These are phyloP conservation scores for Eryngium alpinum DNA, from an alignment of 140 eudicot species.

Conservation along the genomic window DNA sequence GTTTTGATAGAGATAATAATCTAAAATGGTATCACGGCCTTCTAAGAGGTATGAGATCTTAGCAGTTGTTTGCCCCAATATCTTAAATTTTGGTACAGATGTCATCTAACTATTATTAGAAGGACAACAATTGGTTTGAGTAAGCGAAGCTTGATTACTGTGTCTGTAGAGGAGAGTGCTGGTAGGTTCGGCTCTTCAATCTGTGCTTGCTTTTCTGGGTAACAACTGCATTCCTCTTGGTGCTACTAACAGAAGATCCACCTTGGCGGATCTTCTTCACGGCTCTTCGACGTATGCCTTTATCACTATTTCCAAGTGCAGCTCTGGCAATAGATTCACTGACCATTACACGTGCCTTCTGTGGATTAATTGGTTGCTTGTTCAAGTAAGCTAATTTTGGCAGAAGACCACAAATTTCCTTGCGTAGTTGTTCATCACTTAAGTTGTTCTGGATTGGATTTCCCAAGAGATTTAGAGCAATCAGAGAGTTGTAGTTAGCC, in stretches of 20 bases:
- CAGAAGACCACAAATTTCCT: constrained; percentile 65
- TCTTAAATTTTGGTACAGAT: too few relatives aligned
- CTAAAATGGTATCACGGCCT: too few relatives aligned
- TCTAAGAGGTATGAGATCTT: too few relatives aligned
- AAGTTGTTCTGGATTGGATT: constrained; percentile 76
- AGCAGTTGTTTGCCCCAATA: too few relatives aligned
- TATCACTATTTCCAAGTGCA: constrained; percentile 44
- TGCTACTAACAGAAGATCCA: constrained; percentile 31
- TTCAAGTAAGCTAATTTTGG: constrained; percentile 77
- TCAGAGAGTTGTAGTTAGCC: constrained; percentile 68
- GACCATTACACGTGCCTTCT: constrained; percentile 76
- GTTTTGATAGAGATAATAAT: too few relatives aligned
- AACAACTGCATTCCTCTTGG: constrained; percentile 26
- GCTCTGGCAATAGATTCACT: constrained; percentile 49
- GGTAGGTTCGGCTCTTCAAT: constrained; percentile 24
- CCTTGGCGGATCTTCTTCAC: constrained; percentile 41
- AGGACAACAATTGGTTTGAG: background rate
- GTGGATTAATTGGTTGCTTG: constrained; percentile 72
- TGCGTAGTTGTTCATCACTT: constrained; percentile 62
- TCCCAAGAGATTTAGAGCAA: constrained; percentile 72
- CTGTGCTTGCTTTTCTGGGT: constrained; percentile 32
- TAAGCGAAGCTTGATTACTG: constrained; percentile 12
- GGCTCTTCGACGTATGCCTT: constrained; percentile 38
- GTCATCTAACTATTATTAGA: too few relatives aligned
- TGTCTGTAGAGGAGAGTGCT: constrained; percentile 18